Percentiles rank a stretch among this genome's conserved stretches.
These are phyloP conservation scores for Cubamyces sp. DNA, from an alignment of 768 basidiomycete genomes.

Conservation along the genomic window DNA sequence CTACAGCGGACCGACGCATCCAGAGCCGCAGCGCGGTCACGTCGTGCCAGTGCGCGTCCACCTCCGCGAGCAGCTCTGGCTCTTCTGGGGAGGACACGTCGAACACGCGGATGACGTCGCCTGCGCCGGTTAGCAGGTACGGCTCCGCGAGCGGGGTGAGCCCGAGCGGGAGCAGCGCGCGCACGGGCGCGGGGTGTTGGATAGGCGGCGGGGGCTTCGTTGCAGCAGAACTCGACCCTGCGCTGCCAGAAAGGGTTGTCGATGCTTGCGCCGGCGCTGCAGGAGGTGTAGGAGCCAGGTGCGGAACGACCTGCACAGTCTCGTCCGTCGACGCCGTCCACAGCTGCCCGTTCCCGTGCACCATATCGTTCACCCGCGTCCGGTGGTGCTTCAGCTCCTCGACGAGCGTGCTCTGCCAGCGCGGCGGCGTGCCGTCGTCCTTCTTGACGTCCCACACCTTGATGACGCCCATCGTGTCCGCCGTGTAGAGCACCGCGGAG, in stretches of 20 bases:
- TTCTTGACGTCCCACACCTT: conserved; percentile 73
- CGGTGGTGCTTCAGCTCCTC: conserved; percentile 74
- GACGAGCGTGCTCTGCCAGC: conserved; percentile 55
- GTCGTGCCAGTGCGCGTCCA: conserved; percentile 92
- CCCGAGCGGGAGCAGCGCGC: conserved; percentile 70
- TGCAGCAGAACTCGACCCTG: neutral
- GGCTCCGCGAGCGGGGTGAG: conserved; percentile 68
- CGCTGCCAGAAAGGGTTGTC: neutral
- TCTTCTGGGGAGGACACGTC: conserved; percentile 72
- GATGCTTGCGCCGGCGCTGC: neutral
- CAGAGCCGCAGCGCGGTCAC: conserved; percentile 78
- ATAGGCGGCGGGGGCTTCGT: conserved; percentile 51
- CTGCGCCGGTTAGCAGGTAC: conserved; percentile 81
- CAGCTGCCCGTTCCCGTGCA: conserved; percentile 67
- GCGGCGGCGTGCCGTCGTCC: conserved; percentile 45
- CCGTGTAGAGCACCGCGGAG: conserved; percentile 69
- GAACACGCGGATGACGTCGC: conserved; percentile 81
- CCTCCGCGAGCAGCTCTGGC: conserved; percentile 68
- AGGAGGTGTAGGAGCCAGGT: conserved; percentile 38
- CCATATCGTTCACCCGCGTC: conserved; percentile 79
- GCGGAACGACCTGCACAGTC: conserved; percentile 66
- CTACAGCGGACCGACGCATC: conserved; percentile 53
- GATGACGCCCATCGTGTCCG: conserved; percentile 91
- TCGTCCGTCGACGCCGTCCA: conserved; percentile 98
- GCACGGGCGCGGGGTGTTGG: conserved; percentile 65